Conservation (phyloP, 192 early-diverging fungal genomes). For the Jimgerdemannia lactiflua region DNA sequence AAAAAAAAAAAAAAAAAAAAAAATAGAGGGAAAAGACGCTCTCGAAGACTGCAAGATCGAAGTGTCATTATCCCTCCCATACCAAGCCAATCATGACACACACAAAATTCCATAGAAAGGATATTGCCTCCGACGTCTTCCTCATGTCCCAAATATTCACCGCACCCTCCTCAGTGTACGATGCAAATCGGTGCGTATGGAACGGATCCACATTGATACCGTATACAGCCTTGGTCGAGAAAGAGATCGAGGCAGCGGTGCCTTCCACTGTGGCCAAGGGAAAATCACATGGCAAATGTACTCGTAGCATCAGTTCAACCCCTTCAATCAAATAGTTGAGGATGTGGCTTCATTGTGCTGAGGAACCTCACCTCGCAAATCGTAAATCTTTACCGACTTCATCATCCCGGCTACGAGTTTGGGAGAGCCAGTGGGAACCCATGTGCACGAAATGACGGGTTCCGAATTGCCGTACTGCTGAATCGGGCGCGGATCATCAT, state of each 20-base stretch:
- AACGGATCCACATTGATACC: constrained; percentile 71
- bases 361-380: constrained; percentile 49
- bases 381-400: constrained; percentile 69
- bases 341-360: too few species aligned
- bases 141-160: constrained; percentile 77
- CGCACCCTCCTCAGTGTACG: constrained; percentile 61
- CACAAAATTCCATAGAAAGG: constrained; percentile 23
- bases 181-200: constrained; percentile 63
- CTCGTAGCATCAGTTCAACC: background rate
- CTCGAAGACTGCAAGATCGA: too few species aligned
- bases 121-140: constrained; percentile 60
- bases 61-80: too few species aligned
- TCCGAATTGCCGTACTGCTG: constrained; percentile 64
- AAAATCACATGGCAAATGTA: background rate
- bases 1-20: too few species aligned
- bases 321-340: too few species aligned
- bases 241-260: constrained; percentile 44
- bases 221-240: constrained; percentile 67
- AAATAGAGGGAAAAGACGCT: too few species aligned
- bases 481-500: constrained; percentile 33
- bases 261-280: constrained; percentile 31
- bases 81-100: background rate
- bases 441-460: constrained; percentile 61
- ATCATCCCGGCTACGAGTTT: constrained; percentile 68
- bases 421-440: constrained; percentile 53